Conservation (phyloP, 768 basidiomycete species). For the Inosperma sp. region DNA sequence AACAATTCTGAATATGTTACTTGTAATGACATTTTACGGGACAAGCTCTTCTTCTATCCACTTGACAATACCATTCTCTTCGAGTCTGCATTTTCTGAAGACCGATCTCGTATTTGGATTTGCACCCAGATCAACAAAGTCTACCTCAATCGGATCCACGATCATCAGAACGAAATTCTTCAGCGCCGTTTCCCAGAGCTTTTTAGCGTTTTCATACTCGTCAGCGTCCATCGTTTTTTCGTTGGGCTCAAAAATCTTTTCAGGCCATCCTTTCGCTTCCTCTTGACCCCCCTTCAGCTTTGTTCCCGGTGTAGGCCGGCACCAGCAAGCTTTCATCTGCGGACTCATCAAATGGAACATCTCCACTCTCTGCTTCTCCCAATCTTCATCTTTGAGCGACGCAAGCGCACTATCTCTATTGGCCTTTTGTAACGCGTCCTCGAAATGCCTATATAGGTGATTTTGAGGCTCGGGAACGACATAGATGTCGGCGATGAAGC, state of each 20-base stretch:
- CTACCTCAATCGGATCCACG: constrained; percentile 66
- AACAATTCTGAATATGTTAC: too few species aligned
- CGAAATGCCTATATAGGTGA: constrained; percentile 32
- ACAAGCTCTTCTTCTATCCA: constrained; percentile 5
- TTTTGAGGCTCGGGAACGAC: constrained; percentile 50
- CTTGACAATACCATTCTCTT: constrained; percentile 5
- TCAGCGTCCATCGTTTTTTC: constrained; percentile 27
- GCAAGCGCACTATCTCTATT: constrained; percentile 23
- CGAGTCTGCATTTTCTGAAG: constrained; percentile 45
- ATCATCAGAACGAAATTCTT: constrained; percentile 67
- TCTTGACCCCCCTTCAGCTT: constrained; percentile 32
- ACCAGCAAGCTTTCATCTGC: constrained; percentile 69
- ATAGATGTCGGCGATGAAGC: constrained; percentile 54
- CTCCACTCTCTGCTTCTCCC: constrained; percentile 61
- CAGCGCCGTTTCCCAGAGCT: constrained; percentile 50
- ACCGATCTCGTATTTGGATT: constrained; percentile 62
- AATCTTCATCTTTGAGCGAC: constrained; percentile 44
- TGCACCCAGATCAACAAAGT: constrained; percentile 58
- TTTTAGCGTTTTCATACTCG: constrained; percentile 39
- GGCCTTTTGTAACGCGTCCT: constrained; percentile 19
- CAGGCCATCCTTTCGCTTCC: constrained; percentile 59
- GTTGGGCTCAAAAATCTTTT: constrained; percentile 42
- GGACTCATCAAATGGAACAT: constrained; percentile 57
- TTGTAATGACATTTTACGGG: too few species aligned
- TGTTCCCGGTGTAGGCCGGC: constrained; percentile 61